Evolutionary conservation across 2,329 filamentous ascomycete genomes (phyloP).

Genomic region (Neopestalotiopsis sp.): DNA sequence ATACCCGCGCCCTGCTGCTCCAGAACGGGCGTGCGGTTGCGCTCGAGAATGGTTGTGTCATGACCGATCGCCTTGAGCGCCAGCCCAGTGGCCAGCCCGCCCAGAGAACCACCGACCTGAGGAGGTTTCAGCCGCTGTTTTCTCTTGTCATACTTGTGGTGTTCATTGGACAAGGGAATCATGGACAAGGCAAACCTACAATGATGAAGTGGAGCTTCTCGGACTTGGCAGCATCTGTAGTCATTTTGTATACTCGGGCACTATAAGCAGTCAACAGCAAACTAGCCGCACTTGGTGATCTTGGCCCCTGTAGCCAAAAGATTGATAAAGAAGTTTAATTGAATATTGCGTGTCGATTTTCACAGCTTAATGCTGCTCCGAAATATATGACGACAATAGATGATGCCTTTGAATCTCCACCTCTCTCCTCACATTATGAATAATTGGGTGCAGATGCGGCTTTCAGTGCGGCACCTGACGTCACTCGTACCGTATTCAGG

Average conservation of each 20-base stretch:
- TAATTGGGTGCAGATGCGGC: no score
- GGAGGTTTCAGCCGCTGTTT: not conserved
- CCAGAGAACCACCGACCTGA: slow-evolving; percentile 48
- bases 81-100: slow-evolving; percentile 43
- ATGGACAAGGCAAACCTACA: not conserved
- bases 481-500: no score
- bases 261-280: not conserved
- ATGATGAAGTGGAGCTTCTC: slow-evolving; percentile 12
- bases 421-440: no score
- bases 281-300: not conserved
- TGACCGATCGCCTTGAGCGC: slow-evolving; percentile 46
- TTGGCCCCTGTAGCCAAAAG: not conserved
- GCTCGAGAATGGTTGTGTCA: slow-evolving; percentile 48
- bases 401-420: no score
- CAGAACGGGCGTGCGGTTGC: slow-evolving; percentile 45
- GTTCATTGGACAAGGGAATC: not conserved
- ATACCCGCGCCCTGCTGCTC: slow-evolving; percentile 55
- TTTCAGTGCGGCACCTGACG: no score
- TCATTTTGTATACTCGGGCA: not conserved
- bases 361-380: no score
- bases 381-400: no score
- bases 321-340: no score
- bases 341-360: no score
- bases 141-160: not conserved
- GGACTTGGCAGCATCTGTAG: not conserved